phyloP scores from a whole-genome alignment of 2,329 filamentous ascomycete species.

The Phaeosphaeriaceae sp. region DNA sequence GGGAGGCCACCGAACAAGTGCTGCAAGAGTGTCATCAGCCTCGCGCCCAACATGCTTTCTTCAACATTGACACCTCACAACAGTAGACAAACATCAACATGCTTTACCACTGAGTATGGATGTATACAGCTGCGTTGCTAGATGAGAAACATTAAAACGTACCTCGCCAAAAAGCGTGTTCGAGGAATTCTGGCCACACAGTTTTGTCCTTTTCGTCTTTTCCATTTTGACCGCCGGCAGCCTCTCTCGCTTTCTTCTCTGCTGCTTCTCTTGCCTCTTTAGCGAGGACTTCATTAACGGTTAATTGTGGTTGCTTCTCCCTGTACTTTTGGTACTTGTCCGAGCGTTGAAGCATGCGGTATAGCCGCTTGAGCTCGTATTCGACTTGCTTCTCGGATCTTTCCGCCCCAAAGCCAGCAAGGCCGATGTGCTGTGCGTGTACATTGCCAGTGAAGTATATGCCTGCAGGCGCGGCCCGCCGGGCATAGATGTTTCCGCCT shows the following conservation, averaged over 20 bases:
- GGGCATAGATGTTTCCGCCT: slow-evolving; percentile 31
- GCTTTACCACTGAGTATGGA: background rate
- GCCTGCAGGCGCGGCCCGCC: slow-evolving; percentile 21
- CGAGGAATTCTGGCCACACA: slow-evolving; percentile 56
- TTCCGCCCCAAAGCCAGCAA: slow-evolving; percentile 26
- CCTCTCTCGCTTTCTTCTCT: slow-evolving; percentile 20
- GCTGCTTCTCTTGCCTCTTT: slow-evolving; percentile 23
- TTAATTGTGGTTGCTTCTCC: slow-evolving; percentile 45
- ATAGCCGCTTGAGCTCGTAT: slow-evolving; percentile 36
- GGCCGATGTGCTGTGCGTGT: slow-evolving; percentile 28
- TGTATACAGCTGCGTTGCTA: background rate
- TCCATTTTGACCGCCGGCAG: slow-evolving; percentile 18
- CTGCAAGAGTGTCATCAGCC: slow-evolving; percentile 12
- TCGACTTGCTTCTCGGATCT: slow-evolving; percentile 39
- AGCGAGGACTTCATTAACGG: slow-evolving; percentile 23
- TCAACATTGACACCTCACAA: background rate
- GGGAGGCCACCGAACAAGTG: slow-evolving; percentile 60
- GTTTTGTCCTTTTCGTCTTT: slow-evolving; percentile 46
- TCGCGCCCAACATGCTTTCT: background rate
- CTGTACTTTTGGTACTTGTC: slow-evolving; percentile 57
- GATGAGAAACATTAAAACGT: slow-evolving; percentile 10
- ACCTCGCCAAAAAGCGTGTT: slow-evolving; percentile 59
- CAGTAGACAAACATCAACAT: background rate
- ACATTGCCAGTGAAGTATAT: slow-evolving; percentile 36
- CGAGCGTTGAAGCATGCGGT: slow-evolving; percentile 38